Evolutionary conservation across 257 asterid species (phyloP), one percentile per base, ranked within the genome.

Genomic region (Avicennia marina): DNA sequence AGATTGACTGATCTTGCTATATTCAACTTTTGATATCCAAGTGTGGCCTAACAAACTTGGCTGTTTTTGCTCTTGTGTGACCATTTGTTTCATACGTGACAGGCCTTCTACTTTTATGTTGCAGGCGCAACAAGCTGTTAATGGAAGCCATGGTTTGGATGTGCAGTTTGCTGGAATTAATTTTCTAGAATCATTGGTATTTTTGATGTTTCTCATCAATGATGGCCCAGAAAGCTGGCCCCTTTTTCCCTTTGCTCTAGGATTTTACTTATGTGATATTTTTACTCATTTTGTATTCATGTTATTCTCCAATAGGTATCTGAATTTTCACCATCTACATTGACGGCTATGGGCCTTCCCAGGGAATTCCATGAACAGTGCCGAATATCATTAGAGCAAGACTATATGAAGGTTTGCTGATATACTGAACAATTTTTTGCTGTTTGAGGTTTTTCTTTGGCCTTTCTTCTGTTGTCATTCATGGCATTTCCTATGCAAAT

Each of bases 321-420:
- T 68, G 98, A 91, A 76, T 88, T 88, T 78, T 83, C 95, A 60
- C 98, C 94, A 29, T 76, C 95, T 64, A 83, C 97, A 58, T 69
- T 95, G 44, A 73, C 85, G 63, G 94, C 91, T 36, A 76, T 91
- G 97, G 95, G 97, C 63, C 95, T 88, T 77, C 95, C 98, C 26
- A 84, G 89, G 64, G 98, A 91, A 75, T 91, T 83, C 68, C 98
- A 91, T 39, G 86, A 88, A 67, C 86, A 76, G 66, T 91, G 98
- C 70, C 79, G 81, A 50, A 73, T 65, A 57, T 91, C 95, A 18
- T 64, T 91, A 64, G 98, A 91, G 85, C 78, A 68, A 39, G 90
- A 82, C 66, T 88, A 79, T 70, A 69, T 91, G 72, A 89, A 88
- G 98, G 98, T 90, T 74, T 65, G 7, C 41, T 36, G 41, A 11